Evolutionary conservation across 257 asterid species (phyloP).

Genomic region (Catharanthus roseus): DNA sequence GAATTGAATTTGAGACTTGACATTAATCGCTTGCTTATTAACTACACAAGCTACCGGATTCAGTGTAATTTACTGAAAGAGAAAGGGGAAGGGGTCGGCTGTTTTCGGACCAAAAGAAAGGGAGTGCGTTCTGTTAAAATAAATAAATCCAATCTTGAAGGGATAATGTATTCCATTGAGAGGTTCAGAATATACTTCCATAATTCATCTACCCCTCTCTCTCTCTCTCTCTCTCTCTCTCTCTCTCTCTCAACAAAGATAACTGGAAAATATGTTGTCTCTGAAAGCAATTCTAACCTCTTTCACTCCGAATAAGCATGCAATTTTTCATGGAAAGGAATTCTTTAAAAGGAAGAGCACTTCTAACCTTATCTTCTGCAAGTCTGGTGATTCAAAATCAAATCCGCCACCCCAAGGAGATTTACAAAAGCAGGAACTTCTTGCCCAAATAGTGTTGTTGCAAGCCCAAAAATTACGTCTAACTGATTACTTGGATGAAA

Average conservation of each 20-base stretch:
- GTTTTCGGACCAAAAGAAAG: background rate
- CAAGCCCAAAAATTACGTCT: constrained; percentile 79
- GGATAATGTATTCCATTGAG: constrained; percentile 38
- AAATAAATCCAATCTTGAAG: constrained; percentile 4
- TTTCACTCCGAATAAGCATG: constrained; percentile 34
- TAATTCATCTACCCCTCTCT: background rate
- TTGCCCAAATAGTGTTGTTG: constrained; percentile 77
- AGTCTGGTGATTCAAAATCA: constrained; percentile 39
- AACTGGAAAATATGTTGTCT: constrained; percentile 43
- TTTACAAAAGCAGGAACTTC: constrained; percentile 64
- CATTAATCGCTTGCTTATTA: too few relatives aligned
- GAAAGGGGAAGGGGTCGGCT: too few relatives aligned
- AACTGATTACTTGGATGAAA: constrained; percentile 75
- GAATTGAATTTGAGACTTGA: too few relatives aligned
- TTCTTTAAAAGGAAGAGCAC: constrained; percentile 32
- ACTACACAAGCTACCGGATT: too few relatives aligned
- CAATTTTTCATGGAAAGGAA: constrained; percentile 29
- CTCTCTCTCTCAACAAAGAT: constrained; percentile 11
- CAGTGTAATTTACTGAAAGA: too few relatives aligned
- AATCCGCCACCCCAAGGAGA: constrained; percentile 53
- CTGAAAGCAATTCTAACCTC: constrained; percentile 56
- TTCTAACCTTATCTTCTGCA: constrained; percentile 35
- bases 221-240: constrained; percentile 9
- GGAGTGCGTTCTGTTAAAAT: background rate
- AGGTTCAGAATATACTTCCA: constrained; percentile 37